These are phyloP conservation scores for Ogataea pignaliae DNA, from an alignment of 805 yeast species.

Conservation along the genomic window DNA sequence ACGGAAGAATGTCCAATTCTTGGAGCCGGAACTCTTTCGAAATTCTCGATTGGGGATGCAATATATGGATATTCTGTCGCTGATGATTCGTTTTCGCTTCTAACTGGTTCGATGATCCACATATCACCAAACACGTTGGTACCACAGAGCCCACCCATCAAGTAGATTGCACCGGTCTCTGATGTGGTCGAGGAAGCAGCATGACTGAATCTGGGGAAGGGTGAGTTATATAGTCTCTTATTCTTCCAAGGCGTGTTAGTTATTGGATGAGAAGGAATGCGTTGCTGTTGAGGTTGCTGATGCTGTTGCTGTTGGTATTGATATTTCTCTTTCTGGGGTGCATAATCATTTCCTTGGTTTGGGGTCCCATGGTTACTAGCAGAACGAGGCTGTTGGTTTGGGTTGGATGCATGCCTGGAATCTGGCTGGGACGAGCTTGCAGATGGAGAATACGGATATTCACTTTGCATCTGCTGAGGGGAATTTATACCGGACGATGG, in stretches of 20 bases:
- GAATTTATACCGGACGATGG: conserved; percentile 2
- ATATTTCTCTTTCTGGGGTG: background rate
- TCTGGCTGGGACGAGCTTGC: background rate
- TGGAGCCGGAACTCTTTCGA: conserved; percentile 85
- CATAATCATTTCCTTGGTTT: background rate
- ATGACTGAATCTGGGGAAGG: conserved; percentile 94
- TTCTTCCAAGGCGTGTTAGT: conserved; percentile 59
- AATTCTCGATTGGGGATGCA: conserved; percentile 59
- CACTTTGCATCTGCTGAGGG: conserved; percentile 1
- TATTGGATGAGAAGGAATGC: background rate
- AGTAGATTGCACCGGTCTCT: conserved; percentile 73
- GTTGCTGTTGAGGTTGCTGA: background rate
- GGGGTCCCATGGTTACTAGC: background rate
- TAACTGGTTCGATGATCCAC: conserved; percentile 71
- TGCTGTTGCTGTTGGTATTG: background rate
- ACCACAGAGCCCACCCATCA: conserved; percentile 95
- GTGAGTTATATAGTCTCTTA: conserved; percentile 63
- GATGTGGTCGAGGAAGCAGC: conserved; percentile 75
- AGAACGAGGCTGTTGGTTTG: background rate
- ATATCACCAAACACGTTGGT: conserved; percentile 92
- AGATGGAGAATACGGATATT: background rate
- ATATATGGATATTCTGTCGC: conserved; percentile 28
- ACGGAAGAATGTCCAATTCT: conserved; percentile 95
- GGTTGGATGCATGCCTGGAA: conserved; percentile 1
- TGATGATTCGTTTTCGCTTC: conserved; percentile 9